Evolutionary conservation across 768 basidiomycete species (phyloP).

Genomic region (Tricholoma bakamatsutake): DNA sequence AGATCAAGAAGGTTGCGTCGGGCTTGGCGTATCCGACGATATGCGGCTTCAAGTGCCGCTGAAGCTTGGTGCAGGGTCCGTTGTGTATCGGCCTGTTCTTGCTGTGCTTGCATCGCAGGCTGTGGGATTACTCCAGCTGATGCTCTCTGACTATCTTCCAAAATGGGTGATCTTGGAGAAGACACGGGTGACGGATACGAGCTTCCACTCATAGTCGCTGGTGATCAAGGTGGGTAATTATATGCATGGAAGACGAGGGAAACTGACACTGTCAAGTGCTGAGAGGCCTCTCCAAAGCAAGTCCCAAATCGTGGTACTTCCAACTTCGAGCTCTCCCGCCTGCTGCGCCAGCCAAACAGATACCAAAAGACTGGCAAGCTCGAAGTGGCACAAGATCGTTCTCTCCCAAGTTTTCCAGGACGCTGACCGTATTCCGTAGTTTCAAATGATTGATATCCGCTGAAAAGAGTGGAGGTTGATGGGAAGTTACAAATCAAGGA

Average conservation of each 20-base stretch:
- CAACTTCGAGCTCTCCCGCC: neutral
- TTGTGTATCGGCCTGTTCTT: conserved; percentile 24
- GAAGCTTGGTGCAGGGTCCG: conserved; percentile 44
- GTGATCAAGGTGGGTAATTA: neutral
- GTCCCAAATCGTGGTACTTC: neutral
- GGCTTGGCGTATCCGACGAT: conserved; percentile 48
- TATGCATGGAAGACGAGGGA: neutral
- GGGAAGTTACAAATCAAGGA: neutral
- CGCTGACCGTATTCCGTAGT: neutral
- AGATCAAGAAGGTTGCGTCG: conserved; percentile 45
- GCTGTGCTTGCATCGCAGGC: conserved; percentile 9
- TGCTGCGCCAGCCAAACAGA: neutral
- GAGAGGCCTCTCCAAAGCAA: neutral
- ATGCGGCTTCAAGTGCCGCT: conserved; percentile 47
- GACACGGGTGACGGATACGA: conserved; percentile 27
- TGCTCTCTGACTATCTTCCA: conserved; percentile 6
- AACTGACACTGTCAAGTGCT: neutral
- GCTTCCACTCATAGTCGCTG: conserved; percentile 18
- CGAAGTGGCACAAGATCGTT: neutral
- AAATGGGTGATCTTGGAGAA: conserved; percentile 13
- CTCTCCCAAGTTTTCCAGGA: neutral
- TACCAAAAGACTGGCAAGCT: neutral
- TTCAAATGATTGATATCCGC: neutral
- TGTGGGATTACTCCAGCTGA: conserved; percentile 1
- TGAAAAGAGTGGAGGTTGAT: neutral